Conservation (phyloP, 2,329 filamentous ascomycete genomes). For the Talaromyces sp. region DNA sequence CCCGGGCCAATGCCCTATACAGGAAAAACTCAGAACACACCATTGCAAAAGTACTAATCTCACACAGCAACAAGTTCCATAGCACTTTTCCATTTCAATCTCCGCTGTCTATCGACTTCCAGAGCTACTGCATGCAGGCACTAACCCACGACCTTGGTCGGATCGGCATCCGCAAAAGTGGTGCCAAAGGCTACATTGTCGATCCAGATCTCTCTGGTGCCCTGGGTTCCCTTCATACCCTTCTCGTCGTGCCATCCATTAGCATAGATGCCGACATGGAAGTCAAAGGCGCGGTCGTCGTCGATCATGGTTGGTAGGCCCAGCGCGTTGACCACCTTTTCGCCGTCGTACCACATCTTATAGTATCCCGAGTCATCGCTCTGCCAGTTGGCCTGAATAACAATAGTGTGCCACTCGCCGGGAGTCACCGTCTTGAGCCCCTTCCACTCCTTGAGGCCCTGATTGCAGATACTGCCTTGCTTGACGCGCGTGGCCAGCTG, state of each 20-base stretch:
- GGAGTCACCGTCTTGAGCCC: slow-evolving; percentile 35
- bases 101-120: background rate
- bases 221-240: slow-evolving; percentile 35
- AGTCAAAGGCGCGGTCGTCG: slow-evolving; percentile 41
- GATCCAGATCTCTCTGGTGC: slow-evolving; percentile 44
- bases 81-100: too few species aligned
- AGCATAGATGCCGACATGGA: slow-evolving; percentile 44
- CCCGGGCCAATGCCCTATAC: background rate
- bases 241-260: slow-evolving; percentile 46
- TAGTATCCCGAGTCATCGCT: slow-evolving; percentile 40
- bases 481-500: slow-evolving; percentile 41
- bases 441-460: slow-evolving; percentile 25
- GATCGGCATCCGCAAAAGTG: slow-evolving; percentile 35
- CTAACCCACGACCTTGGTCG: slow-evolving; percentile 10
- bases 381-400: slow-evolving; percentile 43
- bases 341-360: slow-evolving; percentile 45
- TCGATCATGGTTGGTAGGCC: slow-evolving; percentile 41
- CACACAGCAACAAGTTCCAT: background rate
- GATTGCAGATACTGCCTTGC: slow-evolving; percentile 32
- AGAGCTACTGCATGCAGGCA: background rate
- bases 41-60: background rate
- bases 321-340: slow-evolving; percentile 36
- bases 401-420: slow-evolving; percentile 44
- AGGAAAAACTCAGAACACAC: background rate
- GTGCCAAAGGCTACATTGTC: slow-evolving; percentile 45